Evolutionary conservation across 305 asterid genomes (phyloP).

Genomic region (Ilex paraguariensis): DNA sequence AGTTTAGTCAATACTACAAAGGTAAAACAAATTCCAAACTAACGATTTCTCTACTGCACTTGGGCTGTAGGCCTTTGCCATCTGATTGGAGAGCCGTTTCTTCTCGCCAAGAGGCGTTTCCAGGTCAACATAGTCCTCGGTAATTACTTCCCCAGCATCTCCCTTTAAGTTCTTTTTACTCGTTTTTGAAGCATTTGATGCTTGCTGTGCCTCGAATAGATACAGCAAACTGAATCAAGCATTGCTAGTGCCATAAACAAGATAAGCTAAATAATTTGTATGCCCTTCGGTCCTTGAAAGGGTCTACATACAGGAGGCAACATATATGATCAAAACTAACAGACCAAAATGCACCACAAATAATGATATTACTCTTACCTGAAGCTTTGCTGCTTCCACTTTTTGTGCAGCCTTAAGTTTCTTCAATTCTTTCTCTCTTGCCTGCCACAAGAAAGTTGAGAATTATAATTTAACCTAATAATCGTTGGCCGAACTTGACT

Average conservation of each 20-base stretch:
- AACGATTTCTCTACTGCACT: slow-evolving; percentile 79
- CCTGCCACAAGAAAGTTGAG: slow-evolving; percentile 33
- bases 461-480: too few species aligned
- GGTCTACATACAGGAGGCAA: too few species aligned
- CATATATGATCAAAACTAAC: too few species aligned
- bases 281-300: too few species aligned
- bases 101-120: slow-evolving; percentile 70
- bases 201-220: slow-evolving; percentile 51
- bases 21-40: slow-evolving; percentile 17
- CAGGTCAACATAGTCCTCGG: slow-evolving; percentile 76
- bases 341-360: background rate
- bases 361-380: slow-evolving; percentile 32
- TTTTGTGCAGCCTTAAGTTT: slow-evolving; percentile 83
- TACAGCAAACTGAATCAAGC: too few species aligned
- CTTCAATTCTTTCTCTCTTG: slow-evolving; percentile 80
- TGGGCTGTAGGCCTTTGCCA: slow-evolving; percentile 85
- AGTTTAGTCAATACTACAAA: background rate
- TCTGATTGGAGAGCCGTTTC: slow-evolving; percentile 68
- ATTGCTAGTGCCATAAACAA: too few species aligned
- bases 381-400: slow-evolving; percentile 84
- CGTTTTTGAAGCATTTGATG: slow-evolving; percentile 51
- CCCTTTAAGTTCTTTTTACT: slow-evolving; percentile 61
- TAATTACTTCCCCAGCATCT: slow-evolving; percentile 63
- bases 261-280: too few species aligned
- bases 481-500: too few species aligned